Evolutionary conservation across 768 basidiomycete genomes (phyloP).

Genomic region (Xerocomellus intermedius): DNA sequence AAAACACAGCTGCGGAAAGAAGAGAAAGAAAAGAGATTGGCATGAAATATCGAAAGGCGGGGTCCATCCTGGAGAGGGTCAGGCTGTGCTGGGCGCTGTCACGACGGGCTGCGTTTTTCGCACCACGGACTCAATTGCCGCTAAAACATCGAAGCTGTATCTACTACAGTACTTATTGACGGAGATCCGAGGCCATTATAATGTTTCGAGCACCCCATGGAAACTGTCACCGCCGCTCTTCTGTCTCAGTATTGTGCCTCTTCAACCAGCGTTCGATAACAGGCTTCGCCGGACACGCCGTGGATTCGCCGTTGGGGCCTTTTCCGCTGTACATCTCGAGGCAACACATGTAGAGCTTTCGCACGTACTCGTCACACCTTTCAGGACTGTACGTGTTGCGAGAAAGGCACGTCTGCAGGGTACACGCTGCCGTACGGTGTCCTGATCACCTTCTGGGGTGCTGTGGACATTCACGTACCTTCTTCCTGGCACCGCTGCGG

Average conservation of each 20-base stretch:
- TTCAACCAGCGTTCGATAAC: constrained; percentile 62
- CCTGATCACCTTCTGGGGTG: not conserved
- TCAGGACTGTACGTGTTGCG: constrained; percentile 65
- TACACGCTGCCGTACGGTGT: constrained; percentile 47
- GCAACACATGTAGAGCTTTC: constrained; percentile 63
- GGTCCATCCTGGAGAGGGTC: not conserved
- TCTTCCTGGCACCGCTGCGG: constrained; percentile 21
- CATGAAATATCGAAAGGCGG: not conserved
- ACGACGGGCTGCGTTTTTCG: not conserved
- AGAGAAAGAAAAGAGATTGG: not conserved
- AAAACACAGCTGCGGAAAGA: not conserved
- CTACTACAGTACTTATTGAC: no score
- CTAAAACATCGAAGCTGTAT: not conserved
- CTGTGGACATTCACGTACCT: constrained; percentile 16
- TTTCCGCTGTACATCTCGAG: constrained; percentile 50
- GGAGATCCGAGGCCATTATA: no score
- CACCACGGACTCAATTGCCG: constrained; percentile 10
- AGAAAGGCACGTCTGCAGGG: constrained; percentile 59
- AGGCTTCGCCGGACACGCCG: constrained; percentile 56
- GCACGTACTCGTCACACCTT: constrained; percentile 52
- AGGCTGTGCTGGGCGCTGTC: constrained; percentile 3
- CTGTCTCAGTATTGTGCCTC: constrained; percentile 13
- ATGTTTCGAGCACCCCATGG: not conserved
- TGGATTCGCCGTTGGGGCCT: constrained; percentile 44
- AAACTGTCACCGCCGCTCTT: not conserved